A percentile compares a stretch with the other conserved stretches of the same genome.
Evolutionary conservation across 2,329 filamentous ascomycete species (phyloP).

Genomic region (Aspergillus tamarii): DNA sequence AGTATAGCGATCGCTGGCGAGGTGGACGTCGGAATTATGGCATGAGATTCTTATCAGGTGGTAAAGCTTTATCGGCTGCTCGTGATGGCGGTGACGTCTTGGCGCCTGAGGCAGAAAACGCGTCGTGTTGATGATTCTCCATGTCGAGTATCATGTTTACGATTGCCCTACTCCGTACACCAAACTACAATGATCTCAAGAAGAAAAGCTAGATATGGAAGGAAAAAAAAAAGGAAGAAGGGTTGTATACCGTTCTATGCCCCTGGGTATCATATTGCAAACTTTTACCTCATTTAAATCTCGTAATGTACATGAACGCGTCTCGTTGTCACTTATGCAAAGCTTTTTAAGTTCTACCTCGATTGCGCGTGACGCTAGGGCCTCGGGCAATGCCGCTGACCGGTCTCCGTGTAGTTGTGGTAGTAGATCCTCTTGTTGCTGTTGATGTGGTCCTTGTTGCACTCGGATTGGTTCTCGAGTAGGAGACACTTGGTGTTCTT

Average conservation of each 20-base stretch:
- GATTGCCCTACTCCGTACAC: constrained; percentile 13
- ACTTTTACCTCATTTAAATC: constrained; percentile 6
- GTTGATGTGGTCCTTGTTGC: constrained; percentile 34
- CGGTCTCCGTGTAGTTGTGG: constrained; percentile 40
- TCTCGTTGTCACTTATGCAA: background rate
- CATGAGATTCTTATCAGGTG: constrained; percentile 21
- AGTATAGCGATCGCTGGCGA: constrained; percentile 7
- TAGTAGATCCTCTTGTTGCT: constrained; percentile 32
- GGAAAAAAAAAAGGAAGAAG: background rate
- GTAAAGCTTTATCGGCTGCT: constrained; percentile 14
- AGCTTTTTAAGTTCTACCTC: constrained; percentile 31
- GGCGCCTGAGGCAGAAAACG: constrained; percentile 21
- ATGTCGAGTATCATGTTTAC: constrained; percentile 7
- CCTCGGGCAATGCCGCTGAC: constrained; percentile 45
- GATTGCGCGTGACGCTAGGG: constrained; percentile 38
- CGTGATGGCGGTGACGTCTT: constrained; percentile 22
- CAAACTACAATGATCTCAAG: background rate
- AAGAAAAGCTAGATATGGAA: background rate
- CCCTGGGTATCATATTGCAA: constrained; percentile 9
- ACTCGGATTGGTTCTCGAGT: constrained; percentile 28
- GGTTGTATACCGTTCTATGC: background rate
- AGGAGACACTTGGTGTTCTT: constrained; percentile 40
- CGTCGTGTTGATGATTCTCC: constrained; percentile 6
- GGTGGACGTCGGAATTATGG: constrained; percentile 4
- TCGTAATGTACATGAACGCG: constrained; percentile 23